Evolutionary conservation across 2,329 filamentous ascomycete genomes (phyloP).

Genomic region (Stromatinia cepivora): DNA sequence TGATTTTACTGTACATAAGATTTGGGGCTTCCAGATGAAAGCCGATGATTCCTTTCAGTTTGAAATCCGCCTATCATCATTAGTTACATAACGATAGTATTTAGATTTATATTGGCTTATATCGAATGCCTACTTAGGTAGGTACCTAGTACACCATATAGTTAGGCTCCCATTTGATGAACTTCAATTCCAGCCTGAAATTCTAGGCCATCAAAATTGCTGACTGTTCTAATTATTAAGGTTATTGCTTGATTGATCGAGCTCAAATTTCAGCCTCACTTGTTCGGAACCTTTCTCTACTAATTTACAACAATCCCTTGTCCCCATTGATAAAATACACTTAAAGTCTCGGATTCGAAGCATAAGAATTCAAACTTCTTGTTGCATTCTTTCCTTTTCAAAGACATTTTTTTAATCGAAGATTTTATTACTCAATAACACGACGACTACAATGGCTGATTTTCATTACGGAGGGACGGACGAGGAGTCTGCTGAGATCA

Average conservation of each 20-base stretch:
- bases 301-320: constrained; percentile 13
- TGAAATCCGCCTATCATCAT: too few relatives aligned
- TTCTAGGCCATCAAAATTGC: neutral
- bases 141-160: too few relatives aligned
- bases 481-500: constrained; percentile 80
- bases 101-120: too few relatives aligned
- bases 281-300: neutral
- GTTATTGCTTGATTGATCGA: neutral
- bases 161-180: too few relatives aligned
- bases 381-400: neutral
- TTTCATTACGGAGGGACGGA: constrained; percentile 73
- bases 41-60: too few relatives aligned
- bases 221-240: neutral
- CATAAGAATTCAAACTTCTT: neutral
- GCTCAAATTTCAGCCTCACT: constrained; percentile 18
- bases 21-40: neutral
- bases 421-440: constrained; percentile 7
- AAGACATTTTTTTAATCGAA: neutral
- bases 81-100: too few relatives aligned
- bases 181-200: too few relatives aligned
- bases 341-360: neutral
- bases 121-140: too few relatives aligned
- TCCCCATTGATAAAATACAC: constrained; percentile 9
- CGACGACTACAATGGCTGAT: constrained; percentile 60
- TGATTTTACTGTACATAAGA: neutral